These are phyloP conservation scores for Cystobasidiaceae sp. DNA, from an alignment of 1,284 basidiomycete species.

Conservation along the genomic window DNA sequence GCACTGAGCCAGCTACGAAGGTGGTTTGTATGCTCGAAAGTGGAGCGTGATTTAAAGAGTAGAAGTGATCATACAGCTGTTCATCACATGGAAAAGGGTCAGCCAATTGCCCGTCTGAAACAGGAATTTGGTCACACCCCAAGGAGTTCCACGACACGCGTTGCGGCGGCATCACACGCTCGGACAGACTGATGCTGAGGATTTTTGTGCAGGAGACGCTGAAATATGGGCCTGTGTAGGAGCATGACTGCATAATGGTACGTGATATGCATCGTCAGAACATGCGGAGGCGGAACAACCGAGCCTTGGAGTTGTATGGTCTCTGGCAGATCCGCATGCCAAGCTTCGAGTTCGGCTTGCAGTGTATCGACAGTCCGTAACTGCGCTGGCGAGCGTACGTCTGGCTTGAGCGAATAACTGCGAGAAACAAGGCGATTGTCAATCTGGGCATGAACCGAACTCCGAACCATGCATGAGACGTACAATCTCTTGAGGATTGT, in stretches of 20 bases:
- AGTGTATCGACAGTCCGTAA: neutral
- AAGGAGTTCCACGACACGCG: slow-evolving; percentile 59
- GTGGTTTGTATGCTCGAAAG: slow-evolving; percentile 61
- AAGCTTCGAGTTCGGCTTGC: slow-evolving; percentile 51
- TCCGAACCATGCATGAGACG: slow-evolving; percentile 7
- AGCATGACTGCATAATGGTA: slow-evolving; percentile 63
- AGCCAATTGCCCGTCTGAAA: neutral
- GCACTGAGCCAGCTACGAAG: slow-evolving; percentile 63
- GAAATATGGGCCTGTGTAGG: slow-evolving; percentile 62
- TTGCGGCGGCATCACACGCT: slow-evolving; percentile 60
- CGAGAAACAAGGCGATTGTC: neutral
- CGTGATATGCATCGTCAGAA: slow-evolving; percentile 59
- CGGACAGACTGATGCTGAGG: slow-evolving; percentile 42
- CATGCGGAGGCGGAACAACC: slow-evolving; percentile 56
- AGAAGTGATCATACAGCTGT: slow-evolving; percentile 48
- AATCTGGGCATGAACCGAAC: neutral
- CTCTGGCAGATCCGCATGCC: slow-evolving; percentile 56
- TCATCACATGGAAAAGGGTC: neutral
- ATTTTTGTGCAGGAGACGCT: slow-evolving; percentile 48
- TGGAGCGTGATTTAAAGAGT: slow-evolving; percentile 59
- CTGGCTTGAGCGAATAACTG: slow-evolving; percentile 10
- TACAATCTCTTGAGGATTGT: neutral
- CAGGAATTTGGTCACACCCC: slow-evolving; percentile 32
- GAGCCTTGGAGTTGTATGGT: slow-evolving; percentile 52
- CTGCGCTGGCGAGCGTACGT: slow-evolving; percentile 7